Evolutionary conservation across 2,329 filamentous ascomycete species (phyloP).

Genomic region (Cladophialophora psammophila): DNA sequence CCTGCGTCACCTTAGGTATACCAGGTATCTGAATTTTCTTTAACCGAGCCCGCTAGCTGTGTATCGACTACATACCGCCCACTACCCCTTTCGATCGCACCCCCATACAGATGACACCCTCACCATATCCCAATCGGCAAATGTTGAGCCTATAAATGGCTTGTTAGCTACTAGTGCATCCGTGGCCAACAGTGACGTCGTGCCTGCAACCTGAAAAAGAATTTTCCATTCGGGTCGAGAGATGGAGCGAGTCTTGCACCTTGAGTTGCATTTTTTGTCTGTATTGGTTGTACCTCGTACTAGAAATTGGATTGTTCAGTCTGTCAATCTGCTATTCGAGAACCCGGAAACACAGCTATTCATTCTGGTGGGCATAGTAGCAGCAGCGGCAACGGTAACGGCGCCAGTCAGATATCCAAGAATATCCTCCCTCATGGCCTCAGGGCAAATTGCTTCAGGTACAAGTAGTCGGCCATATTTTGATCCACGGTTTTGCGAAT

Average conservation of each 20-base stretch:
- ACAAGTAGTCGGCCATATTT: slow-evolving; percentile 68
- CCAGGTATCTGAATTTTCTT: not conserved
- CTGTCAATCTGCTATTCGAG: not conserved
- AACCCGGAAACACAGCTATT: not conserved
- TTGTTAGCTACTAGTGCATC: slow-evolving; percentile 1
- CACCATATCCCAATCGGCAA: not conserved
- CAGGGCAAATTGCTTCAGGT: slow-evolving; percentile 70
- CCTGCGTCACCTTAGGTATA: too few relatives aligned
- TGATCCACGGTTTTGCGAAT: slow-evolving; percentile 66
- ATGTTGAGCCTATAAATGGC: slow-evolving; percentile 14
- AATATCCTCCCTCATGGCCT: slow-evolving; percentile 48
- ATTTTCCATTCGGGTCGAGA: not conserved
- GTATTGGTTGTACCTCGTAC: too few relatives aligned
- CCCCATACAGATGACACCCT: not conserved
- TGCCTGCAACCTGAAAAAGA: not conserved
- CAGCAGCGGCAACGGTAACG: not conserved
- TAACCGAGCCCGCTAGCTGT: not conserved
- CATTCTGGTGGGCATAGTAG: slow-evolving; percentile 5
- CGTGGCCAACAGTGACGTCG: not conserved
- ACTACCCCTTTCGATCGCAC: not conserved
- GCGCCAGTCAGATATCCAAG: not conserved
- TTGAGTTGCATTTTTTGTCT: not conserved
- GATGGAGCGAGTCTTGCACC: not conserved
- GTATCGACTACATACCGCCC: not conserved
- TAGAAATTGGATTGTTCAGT: not conserved